Percentiles rank a stretch among this genome's conserved stretches.
These are phyloP conservation scores for Cryptococcus jaspeensis DNA, from an alignment of 1,284 basidiomycete genomes.

Conservation along the genomic window DNA sequence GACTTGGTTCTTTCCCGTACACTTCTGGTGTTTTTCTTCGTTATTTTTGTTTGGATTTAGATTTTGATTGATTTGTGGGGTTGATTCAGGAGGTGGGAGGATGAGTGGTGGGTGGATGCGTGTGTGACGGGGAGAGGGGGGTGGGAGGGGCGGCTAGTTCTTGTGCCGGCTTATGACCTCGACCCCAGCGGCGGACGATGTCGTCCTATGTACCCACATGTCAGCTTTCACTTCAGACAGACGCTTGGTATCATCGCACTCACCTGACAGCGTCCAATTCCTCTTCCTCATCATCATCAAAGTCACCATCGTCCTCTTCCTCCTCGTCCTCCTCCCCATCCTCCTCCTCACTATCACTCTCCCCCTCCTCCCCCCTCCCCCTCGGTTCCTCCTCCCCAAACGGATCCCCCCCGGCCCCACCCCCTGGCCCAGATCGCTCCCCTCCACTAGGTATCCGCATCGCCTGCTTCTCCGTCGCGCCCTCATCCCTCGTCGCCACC, in stretches of 20 bases:
- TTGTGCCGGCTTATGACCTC: slow-evolving; percentile 48
- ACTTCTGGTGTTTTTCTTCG: too few species aligned
- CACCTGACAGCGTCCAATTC: slow-evolving; percentile 32
- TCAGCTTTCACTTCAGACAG: neutral
- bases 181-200: slow-evolving; percentile 45
- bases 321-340: slow-evolving; percentile 35
- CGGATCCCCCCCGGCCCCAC: slow-evolving; percentile 6
- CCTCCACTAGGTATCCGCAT: slow-evolving; percentile 16
- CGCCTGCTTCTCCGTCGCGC: slow-evolving; percentile 3
- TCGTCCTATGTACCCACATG: slow-evolving; percentile 22
- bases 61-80: too few species aligned
- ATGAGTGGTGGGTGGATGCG: too few species aligned
- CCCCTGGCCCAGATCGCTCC: neutral
- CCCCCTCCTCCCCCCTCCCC: slow-evolving; percentile 16
- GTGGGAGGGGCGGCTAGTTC: slow-evolving; percentile 3
- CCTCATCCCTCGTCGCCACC: neutral
- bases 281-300: slow-evolving; percentile 43
- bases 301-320: slow-evolving; percentile 34
- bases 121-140: too few species aligned
- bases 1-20: too few species aligned
- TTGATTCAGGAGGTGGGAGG: too few species aligned
- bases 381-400: neutral
- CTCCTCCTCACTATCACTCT: slow-evolving; percentile 24
- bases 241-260: slow-evolving; percentile 1
- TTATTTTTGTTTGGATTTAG: too few species aligned